Evolutionary conservation across 2,329 filamentous ascomycete species (phyloP).

Genomic region (Neofusicoccum parvum): DNA sequence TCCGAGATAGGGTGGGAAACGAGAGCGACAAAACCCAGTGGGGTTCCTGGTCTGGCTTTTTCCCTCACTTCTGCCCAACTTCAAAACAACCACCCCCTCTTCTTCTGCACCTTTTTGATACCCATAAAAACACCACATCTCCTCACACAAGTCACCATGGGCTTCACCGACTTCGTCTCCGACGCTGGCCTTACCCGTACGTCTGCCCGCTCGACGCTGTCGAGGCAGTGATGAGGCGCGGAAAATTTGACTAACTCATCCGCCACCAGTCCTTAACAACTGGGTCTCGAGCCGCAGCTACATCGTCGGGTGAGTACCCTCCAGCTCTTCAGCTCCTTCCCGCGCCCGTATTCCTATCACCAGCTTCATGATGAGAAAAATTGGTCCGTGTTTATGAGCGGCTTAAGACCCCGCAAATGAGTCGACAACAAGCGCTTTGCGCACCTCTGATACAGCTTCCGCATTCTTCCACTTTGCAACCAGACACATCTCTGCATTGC

Average conservation of each 20-base stretch:
- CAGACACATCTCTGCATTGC: slow-evolving; percentile 6
- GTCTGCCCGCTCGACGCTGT: slow-evolving; percentile 31
- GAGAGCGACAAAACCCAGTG: slow-evolving; percentile 15
- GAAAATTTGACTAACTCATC: slow-evolving; percentile 23
- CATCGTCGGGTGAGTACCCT: slow-evolving; percentile 73
- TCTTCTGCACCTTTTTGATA: slow-evolving; percentile 2
- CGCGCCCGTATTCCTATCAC: slow-evolving; percentile 26
- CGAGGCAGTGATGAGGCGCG: neutral
- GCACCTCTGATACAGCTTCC: slow-evolving; percentile 68
- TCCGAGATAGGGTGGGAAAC: neutral
- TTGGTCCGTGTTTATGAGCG: slow-evolving; percentile 97
- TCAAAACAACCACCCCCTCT: slow-evolving; percentile 9
- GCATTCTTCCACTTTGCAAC: slow-evolving; percentile 12
- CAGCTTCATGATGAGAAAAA: slow-evolving; percentile 73
- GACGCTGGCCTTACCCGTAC: slow-evolving; percentile 65
- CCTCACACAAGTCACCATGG: slow-evolving; percentile 55
- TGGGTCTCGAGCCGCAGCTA: slow-evolving; percentile 77
- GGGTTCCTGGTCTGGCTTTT: slow-evolving; percentile 16
- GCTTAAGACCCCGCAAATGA: slow-evolving; percentile 89
- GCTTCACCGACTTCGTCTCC: slow-evolving; percentile 69
- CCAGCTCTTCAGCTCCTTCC: slow-evolving; percentile 21
- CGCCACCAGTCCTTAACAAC: slow-evolving; percentile 64
- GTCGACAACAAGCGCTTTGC: slow-evolving; percentile 74
- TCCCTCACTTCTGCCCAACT: slow-evolving; percentile 17
- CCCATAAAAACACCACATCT: slow-evolving; percentile 14